Evolutionary conservation across 2,329 filamentous ascomycete species (phyloP), one percentile per base, ranked within the genome.

Genomic region (Pseudogymnoascus sp.): DNA sequence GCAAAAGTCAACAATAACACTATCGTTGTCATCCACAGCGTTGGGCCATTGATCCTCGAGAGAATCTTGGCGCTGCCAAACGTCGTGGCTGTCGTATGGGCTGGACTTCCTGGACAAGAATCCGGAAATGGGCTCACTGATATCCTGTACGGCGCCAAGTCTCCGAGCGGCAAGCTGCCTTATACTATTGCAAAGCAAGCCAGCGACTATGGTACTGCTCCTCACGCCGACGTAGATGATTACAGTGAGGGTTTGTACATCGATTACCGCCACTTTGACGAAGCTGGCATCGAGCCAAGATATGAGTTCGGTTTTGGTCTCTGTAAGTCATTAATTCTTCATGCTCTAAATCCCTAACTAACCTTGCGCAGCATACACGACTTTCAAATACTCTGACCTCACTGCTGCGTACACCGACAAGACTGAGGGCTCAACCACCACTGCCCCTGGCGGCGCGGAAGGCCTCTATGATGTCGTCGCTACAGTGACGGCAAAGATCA

Each of bases 401-500:
- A 37, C 30, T 9, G 14, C 65, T 1, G 14, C 63, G 0, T 58
- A 58, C 57, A 36, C 22, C 57, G 36, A 58, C 11, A 58, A 39
- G 33, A 58, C 57, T 28, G 57, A 16, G n/a, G 33, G 33, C 12
- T 36, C 57, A 12, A 58, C 33, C 12, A 58, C 57, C 57, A 39
- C 57, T 5, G 58, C 60, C 3, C 67, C 67, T 5, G 84, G 82
- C 3, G 83, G 81, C 0, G 80, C 82, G 54, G 76, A 82, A 0
- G 76, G 80, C 1, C 79, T 92, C 0, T 93, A 85, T 79, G 81
- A 88, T 35, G 72, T 78, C 0, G 77, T 86, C 0, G 86, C 81
- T 35, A 78, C 78, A 0, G 78, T 89, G n/a, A 76, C 78, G 1
- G 80, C 83, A 4, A 78, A 74, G 0, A 74, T 93, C 1, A 79